Evolutionary conservation across 23 red algal species (phyloP).

Genomic region (Gracilaria caudata): DNA sequence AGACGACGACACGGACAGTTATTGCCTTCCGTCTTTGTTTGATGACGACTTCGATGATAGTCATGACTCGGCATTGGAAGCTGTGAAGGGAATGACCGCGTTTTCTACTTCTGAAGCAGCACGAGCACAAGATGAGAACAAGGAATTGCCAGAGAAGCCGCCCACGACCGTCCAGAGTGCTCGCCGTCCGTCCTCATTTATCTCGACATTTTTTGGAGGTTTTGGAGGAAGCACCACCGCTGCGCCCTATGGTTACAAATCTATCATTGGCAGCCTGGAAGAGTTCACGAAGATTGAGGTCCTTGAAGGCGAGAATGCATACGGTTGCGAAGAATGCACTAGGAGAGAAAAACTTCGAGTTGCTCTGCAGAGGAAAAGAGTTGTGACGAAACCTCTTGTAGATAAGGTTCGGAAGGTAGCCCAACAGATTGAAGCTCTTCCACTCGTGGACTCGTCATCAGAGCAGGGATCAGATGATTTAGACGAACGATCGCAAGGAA

Average conservation of each 20-base stretch:
- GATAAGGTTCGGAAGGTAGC: slow-evolving; percentile 11
- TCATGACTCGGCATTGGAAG: slow-evolving; percentile 28
- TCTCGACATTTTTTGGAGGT: slow-evolving; percentile 38
- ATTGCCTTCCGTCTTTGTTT: slow-evolving; percentile 49
- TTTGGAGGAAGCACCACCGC: slow-evolving; percentile 15
- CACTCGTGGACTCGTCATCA: slow-evolving; percentile 17
- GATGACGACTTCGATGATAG: slow-evolving; percentile 31
- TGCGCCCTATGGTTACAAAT: slow-evolving; percentile 70
- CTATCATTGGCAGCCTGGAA: slow-evolving; percentile 62
- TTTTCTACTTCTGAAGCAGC: slow-evolving; percentile 46
- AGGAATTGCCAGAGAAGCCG: neutral
- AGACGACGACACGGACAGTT: slow-evolving; percentile 52
- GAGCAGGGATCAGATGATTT: neutral
- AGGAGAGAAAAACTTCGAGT: slow-evolving; percentile 62
- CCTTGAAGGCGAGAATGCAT: slow-evolving; percentile 84
- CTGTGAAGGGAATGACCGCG: slow-evolving; percentile 34
- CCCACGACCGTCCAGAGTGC: neutral
- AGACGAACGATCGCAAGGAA: neutral
- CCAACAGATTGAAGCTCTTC: slow-evolving; percentile 10
- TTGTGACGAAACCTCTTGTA: slow-evolving; percentile 19
- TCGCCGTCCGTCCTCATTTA: slow-evolving; percentile 32
- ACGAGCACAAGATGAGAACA: neutral
- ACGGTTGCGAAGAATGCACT: slow-evolving; percentile 81
- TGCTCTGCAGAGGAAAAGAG: slow-evolving; percentile 24
- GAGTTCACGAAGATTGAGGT: slow-evolving; percentile 73